phyloP scores from a whole-genome alignment of 768 basidiomycete genomes.

The Rhodosporidiobolus sp. region DNA sequence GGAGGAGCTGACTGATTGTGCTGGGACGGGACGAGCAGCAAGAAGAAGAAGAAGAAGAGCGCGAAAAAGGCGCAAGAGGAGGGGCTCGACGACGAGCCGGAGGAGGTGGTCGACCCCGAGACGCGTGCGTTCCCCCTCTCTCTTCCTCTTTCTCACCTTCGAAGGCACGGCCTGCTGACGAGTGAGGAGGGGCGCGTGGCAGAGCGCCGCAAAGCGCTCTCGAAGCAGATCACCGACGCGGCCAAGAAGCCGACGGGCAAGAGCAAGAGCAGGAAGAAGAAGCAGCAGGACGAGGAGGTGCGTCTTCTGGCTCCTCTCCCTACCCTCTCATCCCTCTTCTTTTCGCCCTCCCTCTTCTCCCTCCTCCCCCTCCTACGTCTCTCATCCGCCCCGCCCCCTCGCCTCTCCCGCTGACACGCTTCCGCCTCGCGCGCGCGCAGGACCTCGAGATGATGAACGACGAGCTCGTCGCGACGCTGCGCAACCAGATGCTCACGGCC shows the following conservation, averaged over 20 bases:
- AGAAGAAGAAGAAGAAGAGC: conserved; percentile 45
- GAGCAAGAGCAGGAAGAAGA: conserved; percentile 28
- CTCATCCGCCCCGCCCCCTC: no score
- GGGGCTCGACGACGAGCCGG: conserved; percentile 10
- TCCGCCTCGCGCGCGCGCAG: conserved; percentile 27
- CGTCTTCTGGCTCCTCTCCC: neutral
- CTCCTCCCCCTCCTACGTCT: no score
- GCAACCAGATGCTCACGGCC: conserved; percentile 80
- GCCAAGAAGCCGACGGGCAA: conserved; percentile 71
- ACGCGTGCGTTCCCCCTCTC: conserved; percentile 57
- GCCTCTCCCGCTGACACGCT: neutral
- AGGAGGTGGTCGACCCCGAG: conserved; percentile 55
- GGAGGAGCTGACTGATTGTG: no score
- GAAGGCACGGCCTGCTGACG: no score
- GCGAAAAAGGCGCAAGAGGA: conserved; percentile 34
- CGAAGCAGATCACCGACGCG: conserved; percentile 81
- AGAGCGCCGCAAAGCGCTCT: conserved; percentile 75
- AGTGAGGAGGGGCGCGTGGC: conserved; percentile 8
- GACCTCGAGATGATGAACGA: conserved; percentile 78
- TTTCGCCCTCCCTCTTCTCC: neutral
- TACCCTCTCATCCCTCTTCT: no score
- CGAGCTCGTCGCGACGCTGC: conserved; percentile 82
- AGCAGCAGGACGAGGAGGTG: conserved; percentile 39
- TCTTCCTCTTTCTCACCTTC: neutral
- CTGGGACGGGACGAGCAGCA: conserved; percentile 18